Percentiles rank a stretch among this genome's conserved stretches.
These are phyloP conservation scores for Hypomontagnella submonticulosa DNA, from an alignment of 495 filamentous ascomycete species.

Conservation along the genomic window DNA sequence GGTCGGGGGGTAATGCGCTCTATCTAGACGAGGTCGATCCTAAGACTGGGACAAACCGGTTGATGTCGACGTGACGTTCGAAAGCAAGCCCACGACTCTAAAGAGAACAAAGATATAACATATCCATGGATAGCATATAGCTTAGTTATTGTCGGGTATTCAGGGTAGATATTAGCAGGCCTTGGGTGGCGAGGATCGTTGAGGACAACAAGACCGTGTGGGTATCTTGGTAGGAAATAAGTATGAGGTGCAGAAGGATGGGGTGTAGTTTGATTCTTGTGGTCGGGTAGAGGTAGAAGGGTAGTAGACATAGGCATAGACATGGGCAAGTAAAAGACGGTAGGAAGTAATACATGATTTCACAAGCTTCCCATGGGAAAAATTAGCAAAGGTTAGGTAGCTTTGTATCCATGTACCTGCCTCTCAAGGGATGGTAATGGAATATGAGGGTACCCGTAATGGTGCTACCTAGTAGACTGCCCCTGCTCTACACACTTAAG, in stretches of 20 bases:
- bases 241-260: conserved; percentile 25
- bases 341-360: conserved; percentile 28
- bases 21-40: conserved; percentile 20
- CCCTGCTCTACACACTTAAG: background rate
- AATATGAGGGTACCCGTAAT: conserved; percentile 24
- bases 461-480: conserved; percentile 31
- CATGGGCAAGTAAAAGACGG: no score
- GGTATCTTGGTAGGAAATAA: conserved; percentile 25
- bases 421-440: conserved; percentile 31
- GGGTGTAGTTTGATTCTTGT: conserved; percentile 29
- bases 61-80: no score
- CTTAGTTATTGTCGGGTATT: conserved; percentile 19
- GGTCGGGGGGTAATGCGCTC: conserved; percentile 19
- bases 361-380: conserved; percentile 35
- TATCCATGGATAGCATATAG: conserved; percentile 4
- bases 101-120: conserved; percentile 11
- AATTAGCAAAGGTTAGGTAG: conserved; percentile 23
- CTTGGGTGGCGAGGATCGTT: background rate
- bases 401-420: conserved; percentile 26
- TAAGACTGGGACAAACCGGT: conserved; percentile 15
- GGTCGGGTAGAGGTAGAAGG: background rate
- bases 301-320: conserved; percentile 7
- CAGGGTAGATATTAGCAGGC: conserved; percentile 13
- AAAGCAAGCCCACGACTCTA: conserved; percentile 24
- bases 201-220: conserved; percentile 12